phyloP scores from a whole-genome alignment of 2,329 filamentous ascomycete genomes.

The Clarireedia homoeocarpa region DNA sequence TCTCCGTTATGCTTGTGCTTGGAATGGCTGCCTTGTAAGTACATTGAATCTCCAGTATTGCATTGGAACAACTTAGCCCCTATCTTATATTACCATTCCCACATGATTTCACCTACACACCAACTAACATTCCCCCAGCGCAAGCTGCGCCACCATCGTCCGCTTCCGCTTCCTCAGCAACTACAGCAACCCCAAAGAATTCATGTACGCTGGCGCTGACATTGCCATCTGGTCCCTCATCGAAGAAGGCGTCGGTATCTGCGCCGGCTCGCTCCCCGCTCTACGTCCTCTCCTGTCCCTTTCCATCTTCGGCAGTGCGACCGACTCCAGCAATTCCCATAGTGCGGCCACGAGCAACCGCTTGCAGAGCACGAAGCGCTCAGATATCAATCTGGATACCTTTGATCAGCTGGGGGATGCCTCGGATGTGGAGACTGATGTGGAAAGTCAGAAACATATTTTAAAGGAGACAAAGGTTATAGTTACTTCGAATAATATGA shows the following conservation, averaged over 20 bases:
- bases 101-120: background rate
- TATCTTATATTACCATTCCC: background rate
- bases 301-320: constrained; percentile 30
- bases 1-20: constrained; percentile 28
- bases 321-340: background rate
- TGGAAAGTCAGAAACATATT: constrained; percentile 33
- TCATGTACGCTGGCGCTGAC: constrained; percentile 34
- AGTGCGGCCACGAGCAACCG: background rate
- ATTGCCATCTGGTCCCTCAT: constrained; percentile 40
- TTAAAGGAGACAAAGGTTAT: constrained; percentile 31
- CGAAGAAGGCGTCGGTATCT: constrained; percentile 42
- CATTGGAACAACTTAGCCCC: background rate
- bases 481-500: constrained; percentile 13
- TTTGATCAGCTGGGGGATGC: constrained; percentile 17
- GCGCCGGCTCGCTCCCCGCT: constrained; percentile 37
- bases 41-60: too few species aligned
- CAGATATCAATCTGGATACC: constrained; percentile 18
- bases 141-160: constrained; percentile 33
- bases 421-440: constrained; percentile 16
- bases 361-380: background rate
- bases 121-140: constrained; percentile 20
- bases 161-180: constrained; percentile 37
- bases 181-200: constrained; percentile 33
- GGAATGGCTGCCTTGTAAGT: constrained; percentile 33
- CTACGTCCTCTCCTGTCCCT: too few species aligned